Evolutionary conservation across 768 basidiomycete genomes (phyloP), one percentile per base, ranked within the genome.

Genomic region (Tephrocybe sp.): DNA sequence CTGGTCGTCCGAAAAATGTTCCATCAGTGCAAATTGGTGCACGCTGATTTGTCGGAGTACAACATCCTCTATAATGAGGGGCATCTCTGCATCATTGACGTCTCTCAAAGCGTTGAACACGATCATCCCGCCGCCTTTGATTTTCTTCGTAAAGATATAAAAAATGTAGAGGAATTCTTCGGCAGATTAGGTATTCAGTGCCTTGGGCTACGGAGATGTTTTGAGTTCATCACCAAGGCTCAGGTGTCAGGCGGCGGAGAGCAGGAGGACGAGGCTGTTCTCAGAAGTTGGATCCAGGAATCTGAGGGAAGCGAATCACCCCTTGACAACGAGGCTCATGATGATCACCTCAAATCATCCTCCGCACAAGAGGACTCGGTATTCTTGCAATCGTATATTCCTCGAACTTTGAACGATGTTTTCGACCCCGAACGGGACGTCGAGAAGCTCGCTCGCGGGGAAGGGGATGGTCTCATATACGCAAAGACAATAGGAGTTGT

Each of bases 1-100:
- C 78, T 90, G 58, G 80, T 78, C 49, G 75, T 94, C 37, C 84
- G 95, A 50, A 79, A 73, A 47, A 88, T 99, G 76, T 99, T 86
- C 67, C 87, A 92, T 57, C 76, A 76, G 34, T 98, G 97, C 79
- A 87, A 83, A 50, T 83, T 99, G 50, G 95, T 99, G 0, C 97
- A 99, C 61, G 97, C 95, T 42, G 97, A 99, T 75, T 78, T 99
- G 45, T 94, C 91, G 47, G 97, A 99, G 66, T 99, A 99, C 79
- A 99, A 99, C 64, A 84, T 99, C 59, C 78, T 99, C 62, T 95
- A 83, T 61, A 88, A 92, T 67, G 72, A 82, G 41, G 75, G 69
- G 1, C 91, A 92, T 60, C 77, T 97, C 15, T 93, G 82, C 68
- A 86, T 98, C 59, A 98, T 99, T 69, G 97, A 99, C 66, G 97